Conservation (phyloP, 257 asterid species). For the Pogostemon cablin region DNA sequence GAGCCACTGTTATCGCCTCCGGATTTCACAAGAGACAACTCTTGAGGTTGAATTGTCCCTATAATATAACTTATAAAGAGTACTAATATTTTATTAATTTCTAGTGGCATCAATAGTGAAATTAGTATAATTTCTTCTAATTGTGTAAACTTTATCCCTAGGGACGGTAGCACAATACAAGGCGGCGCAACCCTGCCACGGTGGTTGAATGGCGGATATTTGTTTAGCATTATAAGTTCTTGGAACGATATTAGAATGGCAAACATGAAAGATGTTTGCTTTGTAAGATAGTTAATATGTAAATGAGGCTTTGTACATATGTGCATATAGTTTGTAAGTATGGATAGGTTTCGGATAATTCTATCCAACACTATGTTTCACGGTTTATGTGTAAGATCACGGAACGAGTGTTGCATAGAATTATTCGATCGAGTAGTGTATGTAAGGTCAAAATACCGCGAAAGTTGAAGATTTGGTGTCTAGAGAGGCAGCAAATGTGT, state of each 20-base stretch:
- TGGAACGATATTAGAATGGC: no score
- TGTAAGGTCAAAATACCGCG: constrained; percentile 1
- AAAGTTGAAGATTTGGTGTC: constrained; percentile 27
- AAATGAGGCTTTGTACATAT: background rate
- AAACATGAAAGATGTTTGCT: no score
- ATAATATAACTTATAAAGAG: no score
- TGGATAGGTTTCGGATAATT: constrained; percentile 12
- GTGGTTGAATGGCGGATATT: constrained; percentile 31
- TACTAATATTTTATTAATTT: background rate
- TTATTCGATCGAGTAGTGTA: background rate
- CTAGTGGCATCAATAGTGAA: constrained; percentile 35
- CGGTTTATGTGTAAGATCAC: background rate
- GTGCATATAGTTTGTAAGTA: constrained; percentile 11
- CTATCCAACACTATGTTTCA: constrained; percentile 16
- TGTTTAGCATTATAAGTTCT: background rate
- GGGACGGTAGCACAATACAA: constrained; percentile 43
- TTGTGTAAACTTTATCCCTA: constrained; percentile 38
- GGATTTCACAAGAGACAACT: constrained; percentile 32
- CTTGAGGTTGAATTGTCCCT: constrained; percentile 40
- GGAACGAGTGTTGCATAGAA: constrained; percentile 27
- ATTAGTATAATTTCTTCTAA: constrained; percentile 41
- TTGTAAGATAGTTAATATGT: no score
- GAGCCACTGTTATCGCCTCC: constrained; percentile 36
- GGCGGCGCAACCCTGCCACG: constrained; percentile 54
- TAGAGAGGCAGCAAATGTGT: constrained; percentile 13